phyloP scores from a whole-genome alignment of 116 monocot species.

The Trichopus zeylanicus region DNA sequence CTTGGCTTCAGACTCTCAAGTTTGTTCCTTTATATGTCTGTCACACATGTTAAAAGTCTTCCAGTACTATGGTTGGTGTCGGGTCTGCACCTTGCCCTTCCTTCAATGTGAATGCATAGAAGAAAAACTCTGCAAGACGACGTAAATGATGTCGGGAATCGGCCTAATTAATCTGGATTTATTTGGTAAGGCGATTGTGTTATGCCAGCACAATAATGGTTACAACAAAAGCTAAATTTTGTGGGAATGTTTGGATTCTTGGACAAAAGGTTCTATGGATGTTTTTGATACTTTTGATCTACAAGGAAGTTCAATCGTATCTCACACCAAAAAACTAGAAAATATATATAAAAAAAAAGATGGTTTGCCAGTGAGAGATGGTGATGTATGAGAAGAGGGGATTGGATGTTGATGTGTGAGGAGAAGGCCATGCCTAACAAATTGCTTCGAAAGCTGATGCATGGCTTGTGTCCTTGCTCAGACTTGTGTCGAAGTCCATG shows the following conservation, averaged over 20 bases:
- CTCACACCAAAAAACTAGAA: too few species aligned
- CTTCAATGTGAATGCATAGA: neutral
- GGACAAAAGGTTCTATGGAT: too few species aligned
- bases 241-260: neutral
- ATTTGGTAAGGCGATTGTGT: too few species aligned
- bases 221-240: neutral
- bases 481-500: neutral
- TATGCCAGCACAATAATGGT: too few species aligned
- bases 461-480: neutral
- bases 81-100: neutral
- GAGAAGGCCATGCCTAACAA: neutral
- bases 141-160: too few species aligned
- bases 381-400: neutral
- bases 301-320: too few species aligned
- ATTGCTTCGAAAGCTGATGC: neutral
- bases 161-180: too few species aligned
- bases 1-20: too few species aligned
- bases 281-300: too few species aligned
- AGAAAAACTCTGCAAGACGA: too few species aligned
- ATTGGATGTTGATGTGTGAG: constrained; percentile 1
- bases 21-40: too few species aligned
- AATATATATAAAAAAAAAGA: neutral
- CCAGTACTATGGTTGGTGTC: neutral
- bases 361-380: neutral
- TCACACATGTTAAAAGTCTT: neutral